Evolutionary conservation across 768 basidiomycete genomes (phyloP).

Genomic region (Hygrocybe coccinea): DNA sequence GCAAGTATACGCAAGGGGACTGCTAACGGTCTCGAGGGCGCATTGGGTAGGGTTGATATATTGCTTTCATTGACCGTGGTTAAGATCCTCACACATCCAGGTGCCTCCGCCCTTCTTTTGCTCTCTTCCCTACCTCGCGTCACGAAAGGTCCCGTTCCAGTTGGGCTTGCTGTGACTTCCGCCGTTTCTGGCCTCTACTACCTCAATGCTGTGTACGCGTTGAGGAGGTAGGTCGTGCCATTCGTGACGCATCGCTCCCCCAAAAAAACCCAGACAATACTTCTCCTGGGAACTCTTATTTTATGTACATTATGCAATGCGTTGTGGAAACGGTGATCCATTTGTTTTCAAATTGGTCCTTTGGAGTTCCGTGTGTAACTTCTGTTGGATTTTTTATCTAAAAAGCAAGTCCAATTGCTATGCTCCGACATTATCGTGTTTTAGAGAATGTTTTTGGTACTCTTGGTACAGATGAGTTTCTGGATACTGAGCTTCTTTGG

Average conservation of each 20-base stretch:
- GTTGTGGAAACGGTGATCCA: too few species aligned
- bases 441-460: slow-evolving; percentile 70
- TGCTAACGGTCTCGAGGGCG: slow-evolving; percentile 70
- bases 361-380: too few species aligned
- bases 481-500: background rate
- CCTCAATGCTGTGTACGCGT: slow-evolving; percentile 50
- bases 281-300: too few species aligned
- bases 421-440: slow-evolving; percentile 38
- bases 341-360: too few species aligned
- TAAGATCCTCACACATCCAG: slow-evolving; percentile 31
- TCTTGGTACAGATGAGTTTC: slow-evolving; percentile 42
- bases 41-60: slow-evolving; percentile 50
- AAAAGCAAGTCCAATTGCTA: too few species aligned
- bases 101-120: slow-evolving; percentile 70
- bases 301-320: too few species aligned
- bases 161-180: slow-evolving; percentile 56
- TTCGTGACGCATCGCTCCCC: slow-evolving; percentile 5
- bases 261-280: too few species aligned
- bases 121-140: slow-evolving; percentile 70
- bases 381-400: too few species aligned
- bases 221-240: slow-evolving; percentile 17
- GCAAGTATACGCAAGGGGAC: slow-evolving; percentile 61
- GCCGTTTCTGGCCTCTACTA: slow-evolving; percentile 63
- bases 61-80: background rate
- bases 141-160: slow-evolving; percentile 70